These are phyloP conservation scores for Fagus crenata DNA, from an alignment of 306 rosid species.

Conservation along the genomic window DNA sequence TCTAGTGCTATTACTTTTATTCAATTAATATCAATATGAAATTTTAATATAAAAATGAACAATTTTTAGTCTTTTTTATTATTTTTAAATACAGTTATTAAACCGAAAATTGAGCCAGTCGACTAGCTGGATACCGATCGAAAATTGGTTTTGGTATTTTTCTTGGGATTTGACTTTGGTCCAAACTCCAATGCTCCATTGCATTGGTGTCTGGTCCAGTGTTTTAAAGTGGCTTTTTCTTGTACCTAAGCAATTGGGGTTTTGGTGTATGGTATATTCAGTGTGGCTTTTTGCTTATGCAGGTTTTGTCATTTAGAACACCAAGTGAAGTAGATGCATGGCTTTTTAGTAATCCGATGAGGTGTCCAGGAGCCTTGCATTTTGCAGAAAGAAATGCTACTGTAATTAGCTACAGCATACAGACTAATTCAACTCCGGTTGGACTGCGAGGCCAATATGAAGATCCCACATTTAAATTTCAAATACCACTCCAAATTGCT, in stretches of 20 bases:
- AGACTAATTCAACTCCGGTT: conserved; percentile 67
- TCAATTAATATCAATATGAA: no score
- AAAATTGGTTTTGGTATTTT: neutral
- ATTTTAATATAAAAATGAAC: neutral
- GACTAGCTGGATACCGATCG: neutral
- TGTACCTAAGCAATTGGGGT: no score
- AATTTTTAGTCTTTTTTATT: neutral
- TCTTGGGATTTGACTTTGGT: no score
- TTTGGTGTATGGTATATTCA: neutral
- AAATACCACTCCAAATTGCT: conserved; percentile 85
- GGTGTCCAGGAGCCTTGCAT: conserved; percentile 77
- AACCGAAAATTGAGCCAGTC: neutral
- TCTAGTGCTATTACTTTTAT: no score
- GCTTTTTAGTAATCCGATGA: conserved; percentile 65
- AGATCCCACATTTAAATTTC: conserved; percentile 68
- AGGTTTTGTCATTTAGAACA: conserved; percentile 59
- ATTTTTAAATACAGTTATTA: neutral
- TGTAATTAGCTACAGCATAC: conserved; percentile 75
- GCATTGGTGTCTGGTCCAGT: neutral
- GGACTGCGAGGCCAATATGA: conserved; percentile 48
- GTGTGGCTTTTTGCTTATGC: conserved; percentile 13
- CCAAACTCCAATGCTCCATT: no score
- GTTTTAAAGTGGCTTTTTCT: no score
- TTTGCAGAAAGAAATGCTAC: conserved; percentile 49
- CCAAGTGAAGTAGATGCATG: conserved; percentile 56